Conservation (phyloP, 495 filamentous ascomycete species). For the Penicillium pancosmium region DNA sequence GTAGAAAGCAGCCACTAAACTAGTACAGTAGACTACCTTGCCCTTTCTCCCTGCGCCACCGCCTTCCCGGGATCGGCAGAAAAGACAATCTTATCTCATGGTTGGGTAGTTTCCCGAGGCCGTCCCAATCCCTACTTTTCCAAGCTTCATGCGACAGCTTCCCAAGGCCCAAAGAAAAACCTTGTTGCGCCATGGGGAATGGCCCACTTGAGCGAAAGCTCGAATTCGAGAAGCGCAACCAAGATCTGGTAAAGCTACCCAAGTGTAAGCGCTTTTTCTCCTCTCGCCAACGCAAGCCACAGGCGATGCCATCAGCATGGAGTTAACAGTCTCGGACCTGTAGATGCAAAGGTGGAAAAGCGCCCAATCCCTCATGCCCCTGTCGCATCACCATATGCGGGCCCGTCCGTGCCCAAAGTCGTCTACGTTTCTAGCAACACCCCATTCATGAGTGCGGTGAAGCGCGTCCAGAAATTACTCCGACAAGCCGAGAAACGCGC, state of each 20-base stretch:
- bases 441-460: constrained; percentile 80
- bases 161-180: background rate
- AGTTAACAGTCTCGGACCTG: constrained; percentile 14
- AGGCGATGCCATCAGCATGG: background rate
- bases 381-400: constrained; percentile 59
- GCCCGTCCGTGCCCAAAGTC: constrained; percentile 55
- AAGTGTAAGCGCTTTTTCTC: constrained; percentile 30
- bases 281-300: background rate
- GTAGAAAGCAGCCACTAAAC: background rate
- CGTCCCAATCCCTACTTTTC: too few relatives aligned
- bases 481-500: constrained; percentile 62
- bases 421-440: constrained; percentile 79
- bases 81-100: constrained; percentile 14
- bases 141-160: background rate
- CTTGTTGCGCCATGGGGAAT: constrained; percentile 27
- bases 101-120: background rate
- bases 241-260: constrained; percentile 41
- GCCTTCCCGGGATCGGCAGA: constrained; percentile 21
- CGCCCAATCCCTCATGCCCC: constrained; percentile 73
- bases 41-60: background rate
- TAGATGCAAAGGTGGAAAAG: constrained; percentile 57
- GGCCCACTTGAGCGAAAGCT: constrained; percentile 33
- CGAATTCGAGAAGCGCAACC: constrained; percentile 46
- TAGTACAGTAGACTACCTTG: too few relatives aligned
- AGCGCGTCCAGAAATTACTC: constrained; percentile 77